A percentile compares a stretch with the other conserved stretches of the same genome.
Conservation (phyloP, 2,329 filamentous ascomycete species). For the Orbilia oligospora region DNA sequence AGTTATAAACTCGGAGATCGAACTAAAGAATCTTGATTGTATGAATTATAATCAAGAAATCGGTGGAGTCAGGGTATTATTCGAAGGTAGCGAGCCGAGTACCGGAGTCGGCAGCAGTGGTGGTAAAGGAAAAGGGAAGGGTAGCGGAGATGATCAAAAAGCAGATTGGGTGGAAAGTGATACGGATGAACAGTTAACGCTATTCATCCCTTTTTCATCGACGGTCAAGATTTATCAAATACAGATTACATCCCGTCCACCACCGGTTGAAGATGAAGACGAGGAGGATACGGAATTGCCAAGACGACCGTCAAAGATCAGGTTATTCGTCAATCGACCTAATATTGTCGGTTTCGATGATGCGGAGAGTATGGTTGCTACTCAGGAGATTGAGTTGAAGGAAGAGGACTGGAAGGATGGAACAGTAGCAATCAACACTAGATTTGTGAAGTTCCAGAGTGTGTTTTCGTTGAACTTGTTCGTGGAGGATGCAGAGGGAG, state of each 20-base stretch:
- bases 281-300: conserved; percentile 72
- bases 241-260: conserved; percentile 86
- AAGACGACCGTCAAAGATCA: conserved; percentile 84
- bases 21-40: conserved; percentile 84
- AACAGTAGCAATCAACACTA: conserved; percentile 80
- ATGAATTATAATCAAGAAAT: conserved; percentile 83
- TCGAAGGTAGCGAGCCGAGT: conserved; percentile 78
- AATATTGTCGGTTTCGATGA: conserved; percentile 96
- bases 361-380: conserved; percentile 85
- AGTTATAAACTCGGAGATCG: conserved; percentile 86
- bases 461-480: conserved; percentile 89
- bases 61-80: conserved; percentile 78
- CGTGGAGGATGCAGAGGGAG: conserved; percentile 86
- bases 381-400: conserved; percentile 82
- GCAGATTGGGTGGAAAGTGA: conserved; percentile 87
- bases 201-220: conserved; percentile 90
- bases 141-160: conserved; percentile 64
- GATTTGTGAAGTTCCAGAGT: conserved; percentile 98
- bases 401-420: conserved; percentile 84
- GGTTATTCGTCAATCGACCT: conserved; percentile 87
- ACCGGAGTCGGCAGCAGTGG: conserved; percentile 67
- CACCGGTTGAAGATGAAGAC: conserved; percentile 65
- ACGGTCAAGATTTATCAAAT: conserved; percentile 89
- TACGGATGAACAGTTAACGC: conserved; percentile 94
- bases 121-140: conserved; percentile 72